Conservation (phyloP, 805 yeast genomes). For the Metschnikowia kofuensis region DNA sequence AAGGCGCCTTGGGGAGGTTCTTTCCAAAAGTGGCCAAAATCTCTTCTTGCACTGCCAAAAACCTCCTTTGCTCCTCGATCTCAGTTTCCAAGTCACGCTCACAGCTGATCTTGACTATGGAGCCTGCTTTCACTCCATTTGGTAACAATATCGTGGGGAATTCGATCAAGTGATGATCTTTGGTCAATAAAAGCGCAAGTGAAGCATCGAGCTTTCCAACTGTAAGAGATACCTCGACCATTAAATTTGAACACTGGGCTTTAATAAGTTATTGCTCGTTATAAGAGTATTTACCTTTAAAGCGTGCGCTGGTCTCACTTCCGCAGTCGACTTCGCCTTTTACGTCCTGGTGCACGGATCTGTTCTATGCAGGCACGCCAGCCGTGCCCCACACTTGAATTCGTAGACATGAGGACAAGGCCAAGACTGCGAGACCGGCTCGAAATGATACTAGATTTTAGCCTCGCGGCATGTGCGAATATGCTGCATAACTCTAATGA, state of each 20-base stretch:
- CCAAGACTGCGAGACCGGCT: too few relatives aligned
- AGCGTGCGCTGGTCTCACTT: not conserved
- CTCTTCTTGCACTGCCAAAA: slow-evolving; percentile 66
- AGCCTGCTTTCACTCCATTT: slow-evolving; percentile 86
- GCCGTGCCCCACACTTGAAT: not conserved
- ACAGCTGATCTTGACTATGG: slow-evolving; percentile 82
- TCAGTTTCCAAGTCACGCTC: slow-evolving; percentile 74
- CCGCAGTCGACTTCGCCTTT: not conserved
- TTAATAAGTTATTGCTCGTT: not conserved
- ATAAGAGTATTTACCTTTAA: not conserved
- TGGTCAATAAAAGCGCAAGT: slow-evolving; percentile 82
- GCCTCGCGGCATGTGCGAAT: too few relatives aligned
- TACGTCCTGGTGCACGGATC: not conserved
- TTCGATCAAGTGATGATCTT: slow-evolving; percentile 91
- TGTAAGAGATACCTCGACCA: slow-evolving; percentile 89
- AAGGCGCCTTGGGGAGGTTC: slow-evolving; percentile 68
- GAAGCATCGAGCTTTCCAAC: slow-evolving; percentile 97
- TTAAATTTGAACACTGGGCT: slow-evolving; percentile 17
- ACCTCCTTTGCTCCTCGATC: slow-evolving; percentile 51
- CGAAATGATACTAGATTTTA: too few relatives aligned
- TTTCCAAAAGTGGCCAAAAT: slow-evolving; percentile 72
- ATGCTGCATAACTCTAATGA: too few relatives aligned
- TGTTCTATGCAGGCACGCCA: not conserved
- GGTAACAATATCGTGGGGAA: slow-evolving; percentile 95
- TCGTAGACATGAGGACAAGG: too few relatives aligned